Percentiles rank a stretch among this genome's conserved stretches.
Evolutionary conservation across 1,284 basidiomycete genomes (phyloP).

Genomic region (Gomphus bonarii): DNA sequence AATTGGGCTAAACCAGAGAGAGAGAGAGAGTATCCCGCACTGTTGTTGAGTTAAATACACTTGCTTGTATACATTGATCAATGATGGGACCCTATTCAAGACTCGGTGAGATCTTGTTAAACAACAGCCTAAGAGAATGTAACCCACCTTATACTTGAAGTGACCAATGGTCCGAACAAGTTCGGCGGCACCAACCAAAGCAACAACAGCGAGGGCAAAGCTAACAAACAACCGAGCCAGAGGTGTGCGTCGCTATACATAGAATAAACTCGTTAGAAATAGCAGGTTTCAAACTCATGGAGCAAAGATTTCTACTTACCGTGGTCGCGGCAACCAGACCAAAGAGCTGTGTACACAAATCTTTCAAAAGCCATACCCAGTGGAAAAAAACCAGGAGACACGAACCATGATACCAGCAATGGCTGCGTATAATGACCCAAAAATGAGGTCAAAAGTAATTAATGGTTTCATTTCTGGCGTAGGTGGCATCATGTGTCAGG

Average conservation of each 20-base stretch:
- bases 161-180: slow-evolving; percentile 52
- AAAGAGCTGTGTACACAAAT: background rate
- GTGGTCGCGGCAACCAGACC: slow-evolving; percentile 2
- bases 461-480: slow-evolving; percentile 31
- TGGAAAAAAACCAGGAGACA: slow-evolving; percentile 13
- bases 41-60: background rate
- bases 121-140: background rate
- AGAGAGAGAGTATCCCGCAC: slow-evolving; percentile 8
- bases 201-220: slow-evolving; percentile 37
- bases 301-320: background rate
- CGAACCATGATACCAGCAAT: slow-evolving; percentile 41
- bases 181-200: slow-evolving; percentile 43
- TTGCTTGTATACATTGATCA: slow-evolving; percentile 19
- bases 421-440: slow-evolving; percentile 45
- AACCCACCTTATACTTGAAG: slow-evolving; percentile 51
- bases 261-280: background rate
- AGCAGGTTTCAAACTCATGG: background rate
- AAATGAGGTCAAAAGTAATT: slow-evolving; percentile 45
- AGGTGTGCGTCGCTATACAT: slow-evolving; percentile 42
- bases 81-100: slow-evolving; percentile 39
- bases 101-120: too few relatives aligned
- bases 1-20: background rate
- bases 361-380: background rate
- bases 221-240: slow-evolving; percentile 49
- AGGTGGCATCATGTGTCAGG: background rate